Evolutionary conservation across 1,139 yeast genomes (phyloP).

Genomic region (Geotrichum fermentans): DNA sequence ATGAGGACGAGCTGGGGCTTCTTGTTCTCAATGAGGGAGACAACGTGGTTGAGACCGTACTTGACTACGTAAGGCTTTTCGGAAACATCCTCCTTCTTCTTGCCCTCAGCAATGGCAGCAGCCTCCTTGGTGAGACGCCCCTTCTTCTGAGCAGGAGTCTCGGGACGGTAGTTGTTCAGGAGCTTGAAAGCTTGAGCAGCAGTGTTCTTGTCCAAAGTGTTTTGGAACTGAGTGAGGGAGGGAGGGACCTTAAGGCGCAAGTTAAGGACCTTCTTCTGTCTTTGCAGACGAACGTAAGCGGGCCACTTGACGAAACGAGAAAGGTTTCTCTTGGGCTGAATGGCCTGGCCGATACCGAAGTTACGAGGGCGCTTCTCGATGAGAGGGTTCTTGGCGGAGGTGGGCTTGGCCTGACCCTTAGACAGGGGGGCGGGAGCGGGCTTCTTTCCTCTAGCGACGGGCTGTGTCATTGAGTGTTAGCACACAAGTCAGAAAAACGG

Average conservation of each 20-base stretch:
- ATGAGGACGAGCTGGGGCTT: conserved; percentile 94
- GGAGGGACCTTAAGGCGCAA: conserved; percentile 98
- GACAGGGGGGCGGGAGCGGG: conserved; percentile 90
- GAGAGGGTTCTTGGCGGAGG: conserved; percentile 58
- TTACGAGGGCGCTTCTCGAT: conserved; percentile 83
- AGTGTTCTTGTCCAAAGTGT: conserved; percentile 95
- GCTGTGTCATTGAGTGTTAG: conserved; percentile 68
- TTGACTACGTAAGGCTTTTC: conserved; percentile 94
- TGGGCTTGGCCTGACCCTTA: conserved; percentile 39
- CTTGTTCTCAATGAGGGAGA: conserved; percentile 93
- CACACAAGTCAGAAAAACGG: conserved; percentile 35
- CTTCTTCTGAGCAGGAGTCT: conserved; percentile 94
- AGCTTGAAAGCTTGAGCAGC: conserved; percentile 95
- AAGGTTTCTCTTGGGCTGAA: conserved; percentile 95
- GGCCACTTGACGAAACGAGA: conserved; percentile 98
- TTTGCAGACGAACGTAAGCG: conserved; percentile 91
- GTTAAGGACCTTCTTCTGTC: conserved; percentile 94
- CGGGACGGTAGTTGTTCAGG: conserved; percentile 98
- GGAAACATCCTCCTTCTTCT: conserved; percentile 90
- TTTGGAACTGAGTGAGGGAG: conserved; percentile 91
- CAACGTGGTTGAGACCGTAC: conserved; percentile 98
- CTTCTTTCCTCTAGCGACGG: conserved; percentile 58
- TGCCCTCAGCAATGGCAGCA: conserved; percentile 97
- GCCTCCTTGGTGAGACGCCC: conserved; percentile 98
- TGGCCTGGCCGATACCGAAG: conserved; percentile 92